Evolutionary conservation across 1,284 basidiomycete genomes (phyloP).

Genomic region (Pascua sp.): DNA sequence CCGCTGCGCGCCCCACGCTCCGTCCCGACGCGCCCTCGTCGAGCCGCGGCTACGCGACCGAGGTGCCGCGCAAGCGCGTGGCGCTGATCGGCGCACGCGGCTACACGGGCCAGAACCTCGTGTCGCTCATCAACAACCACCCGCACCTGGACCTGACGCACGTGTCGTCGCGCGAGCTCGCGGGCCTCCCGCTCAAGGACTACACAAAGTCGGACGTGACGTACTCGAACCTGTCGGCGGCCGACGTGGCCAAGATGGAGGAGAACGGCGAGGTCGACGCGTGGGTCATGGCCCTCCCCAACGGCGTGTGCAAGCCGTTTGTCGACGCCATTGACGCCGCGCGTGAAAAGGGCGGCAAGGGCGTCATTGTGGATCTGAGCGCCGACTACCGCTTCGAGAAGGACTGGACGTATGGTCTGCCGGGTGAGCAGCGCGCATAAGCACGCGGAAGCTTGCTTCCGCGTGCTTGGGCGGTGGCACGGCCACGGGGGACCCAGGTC

Average conservation of each 20-base stretch:
- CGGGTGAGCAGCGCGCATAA: conserved; percentile 90
- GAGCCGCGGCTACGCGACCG: conserved; percentile 50
- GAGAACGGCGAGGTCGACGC: conserved; percentile 83
- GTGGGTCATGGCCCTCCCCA: conserved; percentile 97
- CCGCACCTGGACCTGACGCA: conserved; percentile 85
- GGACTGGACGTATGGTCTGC: conserved; percentile 95
- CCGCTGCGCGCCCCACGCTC: conserved; percentile 58
- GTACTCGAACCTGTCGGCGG: conserved; percentile 73
- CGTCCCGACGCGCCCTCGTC: conserved; percentile 31
- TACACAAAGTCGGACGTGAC: conserved; percentile 75
- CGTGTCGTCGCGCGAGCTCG: conserved; percentile 93
- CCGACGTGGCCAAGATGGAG: conserved; percentile 82
- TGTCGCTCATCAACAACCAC: conserved; percentile 76
- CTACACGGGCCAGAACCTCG: conserved; percentile 90
- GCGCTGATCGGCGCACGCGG: conserved; percentile 91
- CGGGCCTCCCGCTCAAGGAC: conserved; percentile 71
- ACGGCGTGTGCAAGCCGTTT: conserved; percentile 94
- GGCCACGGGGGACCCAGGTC: too few species aligned
- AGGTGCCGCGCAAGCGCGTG: conserved; percentile 77
- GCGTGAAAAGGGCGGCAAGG: conserved; percentile 56
- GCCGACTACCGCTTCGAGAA: conserved; percentile 95
- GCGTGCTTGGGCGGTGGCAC: too few species aligned
- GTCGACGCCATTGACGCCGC: conserved; percentile 89
- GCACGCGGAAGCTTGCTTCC: not conserved
- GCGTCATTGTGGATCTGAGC: conserved; percentile 83